Evolutionary conservation across 441 rosid genomes (phyloP).

Genomic region (Adansonia gregorii): DNA sequence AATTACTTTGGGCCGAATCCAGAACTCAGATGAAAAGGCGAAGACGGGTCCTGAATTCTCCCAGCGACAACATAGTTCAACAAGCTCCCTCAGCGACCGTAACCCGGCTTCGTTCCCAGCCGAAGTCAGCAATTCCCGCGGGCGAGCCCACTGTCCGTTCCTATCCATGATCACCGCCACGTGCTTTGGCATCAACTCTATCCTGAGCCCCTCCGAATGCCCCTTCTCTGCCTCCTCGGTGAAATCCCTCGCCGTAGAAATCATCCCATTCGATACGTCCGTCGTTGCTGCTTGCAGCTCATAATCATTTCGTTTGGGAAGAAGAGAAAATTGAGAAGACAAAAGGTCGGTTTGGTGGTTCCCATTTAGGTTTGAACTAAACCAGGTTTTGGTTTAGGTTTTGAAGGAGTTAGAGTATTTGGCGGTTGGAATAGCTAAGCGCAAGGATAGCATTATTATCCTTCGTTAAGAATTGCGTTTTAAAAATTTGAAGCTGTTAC

Average conservation of each 20-base stretch:
- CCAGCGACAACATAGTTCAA: conserved; percentile 49
- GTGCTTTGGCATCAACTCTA: conserved; percentile 67
- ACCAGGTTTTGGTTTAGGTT: background rate
- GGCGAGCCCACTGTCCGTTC: conserved; percentile 67
- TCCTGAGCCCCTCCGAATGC: conserved; percentile 52
- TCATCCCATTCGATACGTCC: conserved; percentile 24
- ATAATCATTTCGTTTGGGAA: conserved; percentile 14
- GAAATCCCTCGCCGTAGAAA: background rate
- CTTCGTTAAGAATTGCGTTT: background rate
- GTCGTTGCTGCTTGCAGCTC: conserved; percentile 31
- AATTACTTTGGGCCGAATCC: conserved; percentile 60
- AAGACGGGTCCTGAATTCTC: conserved; percentile 66
- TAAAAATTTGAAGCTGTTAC: background rate
- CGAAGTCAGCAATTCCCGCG: conserved; percentile 46
- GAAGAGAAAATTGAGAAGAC: background rate
- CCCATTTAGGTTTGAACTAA: background rate
- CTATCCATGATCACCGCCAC: conserved; percentile 93
- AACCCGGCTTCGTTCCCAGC: conserved; percentile 68
- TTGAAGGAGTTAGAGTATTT: background rate
- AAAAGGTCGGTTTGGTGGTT: background rate
- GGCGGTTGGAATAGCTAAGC: background rate
- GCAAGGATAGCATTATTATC: conserved; percentile 7
- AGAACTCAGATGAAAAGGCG: conserved; percentile 66
- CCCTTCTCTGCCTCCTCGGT: conserved; percentile 28
- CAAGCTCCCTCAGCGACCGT: conserved; percentile 51